These are phyloP conservation scores for Aspergillaceae sp. DNA, from an alignment of 2,329 filamentous ascomycete species.

Conservation along the genomic window DNA sequence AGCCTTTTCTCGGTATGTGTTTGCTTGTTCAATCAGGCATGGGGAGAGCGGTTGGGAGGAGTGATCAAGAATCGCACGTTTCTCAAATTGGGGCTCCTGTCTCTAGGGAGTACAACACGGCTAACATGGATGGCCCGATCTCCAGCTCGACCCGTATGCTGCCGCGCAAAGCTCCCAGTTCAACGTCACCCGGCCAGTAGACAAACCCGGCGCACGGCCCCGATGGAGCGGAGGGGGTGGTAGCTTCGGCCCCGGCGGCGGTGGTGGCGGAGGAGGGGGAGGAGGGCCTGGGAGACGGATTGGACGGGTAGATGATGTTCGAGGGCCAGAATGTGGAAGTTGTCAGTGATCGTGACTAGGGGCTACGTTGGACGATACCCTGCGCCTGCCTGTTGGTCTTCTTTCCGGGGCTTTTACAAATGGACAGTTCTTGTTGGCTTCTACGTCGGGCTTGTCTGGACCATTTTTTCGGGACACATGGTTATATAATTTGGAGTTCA, in stretches of 20 bases:
- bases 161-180: constrained; percentile 40
- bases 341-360: constrained; percentile 23
- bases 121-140: constrained; percentile 8
- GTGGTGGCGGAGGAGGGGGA: constrained; percentile 12
- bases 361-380: no score
- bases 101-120: neutral
- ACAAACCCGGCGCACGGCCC: constrained; percentile 14
- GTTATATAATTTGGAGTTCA: no score
- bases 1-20: constrained; percentile 40
- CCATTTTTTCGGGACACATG: no score
- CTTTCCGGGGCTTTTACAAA: no score
- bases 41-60: no score
- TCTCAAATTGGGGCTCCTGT: no score
- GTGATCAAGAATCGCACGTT: no score
- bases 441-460: no score
- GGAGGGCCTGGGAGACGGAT: constrained; percentile 28
- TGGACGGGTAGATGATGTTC: constrained; percentile 41
- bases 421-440: no score
- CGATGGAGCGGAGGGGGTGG: constrained; percentile 18
- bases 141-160: constrained; percentile 38
- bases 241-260: constrained; percentile 17
- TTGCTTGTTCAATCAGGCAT: no score
- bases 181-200: constrained; percentile 30
- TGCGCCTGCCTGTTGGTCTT: no score
- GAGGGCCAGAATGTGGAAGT: constrained; percentile 40